phyloP scores from a whole-genome alignment of 345 rosid species.

The Gossypium australe region DNA sequence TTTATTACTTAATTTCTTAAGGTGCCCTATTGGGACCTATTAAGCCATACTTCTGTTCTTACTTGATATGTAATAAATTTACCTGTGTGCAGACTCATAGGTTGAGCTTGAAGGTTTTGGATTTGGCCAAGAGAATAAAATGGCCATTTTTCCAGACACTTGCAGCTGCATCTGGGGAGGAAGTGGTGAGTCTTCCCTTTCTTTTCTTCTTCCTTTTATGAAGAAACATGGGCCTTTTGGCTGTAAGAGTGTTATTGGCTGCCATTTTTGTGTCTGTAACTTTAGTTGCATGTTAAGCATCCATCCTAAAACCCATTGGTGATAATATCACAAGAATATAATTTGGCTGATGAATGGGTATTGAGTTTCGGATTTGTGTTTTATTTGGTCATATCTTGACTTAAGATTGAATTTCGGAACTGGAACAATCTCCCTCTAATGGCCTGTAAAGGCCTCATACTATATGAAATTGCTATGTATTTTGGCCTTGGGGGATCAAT shows the following conservation, averaged over 20 bases:
- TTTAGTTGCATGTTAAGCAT: too few species aligned
- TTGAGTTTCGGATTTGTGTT: background rate
- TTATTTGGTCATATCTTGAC: background rate
- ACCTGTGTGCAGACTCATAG: slow-evolving; percentile 52
- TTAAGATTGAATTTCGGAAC: background rate
- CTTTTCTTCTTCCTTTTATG: slow-evolving; percentile 11
- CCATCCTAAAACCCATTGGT: background rate
- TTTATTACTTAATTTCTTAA: slow-evolving; percentile 3
- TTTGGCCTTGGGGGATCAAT: background rate
- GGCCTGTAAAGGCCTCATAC: background rate
- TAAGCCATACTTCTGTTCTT: slow-evolving; percentile 1
- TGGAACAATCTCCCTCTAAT: background rate
- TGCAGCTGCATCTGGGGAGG: slow-evolving; percentile 32
- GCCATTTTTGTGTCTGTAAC: too few species aligned
- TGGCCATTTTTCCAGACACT: slow-evolving; percentile 67
- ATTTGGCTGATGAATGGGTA: background rate
- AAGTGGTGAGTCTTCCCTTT: slow-evolving; percentile 35
- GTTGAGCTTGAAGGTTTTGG: slow-evolving; percentile 54
- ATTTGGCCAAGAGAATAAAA: slow-evolving; percentile 48
- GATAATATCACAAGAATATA: background rate
- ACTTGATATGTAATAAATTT: slow-evolving; percentile 2
- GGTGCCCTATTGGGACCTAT: background rate
- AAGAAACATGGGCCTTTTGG: background rate
- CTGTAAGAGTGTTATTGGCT: too few species aligned
- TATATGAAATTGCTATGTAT: background rate